Evolutionary conservation across 345 rosid genomes (phyloP), one percentile per base, ranked within the genome.

Genomic region (Combretum micranthum): DNA sequence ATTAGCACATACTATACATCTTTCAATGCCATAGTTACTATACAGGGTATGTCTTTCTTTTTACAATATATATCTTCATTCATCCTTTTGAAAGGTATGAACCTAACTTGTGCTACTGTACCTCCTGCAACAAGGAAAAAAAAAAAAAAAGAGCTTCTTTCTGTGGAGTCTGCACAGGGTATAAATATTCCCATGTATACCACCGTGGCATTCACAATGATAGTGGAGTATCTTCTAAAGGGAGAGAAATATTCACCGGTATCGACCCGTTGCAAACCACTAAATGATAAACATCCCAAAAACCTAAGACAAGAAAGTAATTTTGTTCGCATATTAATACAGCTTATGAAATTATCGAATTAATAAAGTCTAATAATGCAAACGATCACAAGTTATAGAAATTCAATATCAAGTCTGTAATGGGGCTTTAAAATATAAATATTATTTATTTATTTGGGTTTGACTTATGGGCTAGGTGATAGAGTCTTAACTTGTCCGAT

Each of bases 141-240:
- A n/a, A n/a, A n/a, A n/a, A n/a, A n/a, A n/a, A 59, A 58, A 67
- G 65, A 83, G 90, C 75, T 86, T 56, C 67, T 83, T 11, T 77
- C 90, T 20, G 83, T 86, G 94, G 90, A 86, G 72, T 75, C 90
- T 52, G 84, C 81, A 44, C 94, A 87, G 52, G 75, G 83, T 56
- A 77, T 86, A 66, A 86, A 71, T 71, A 84, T 83, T 49, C 90
- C 90, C 25, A 86, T 83, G 94, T 86, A 86, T 71, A 86, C 94
- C 48, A 86, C 86, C 12, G 80, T 83, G 57, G 77, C 69, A 42
- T 83, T 86, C 72, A 81, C 94, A 4, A 83, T 86, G 90, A 52
- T 79, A 19, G 66, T 76, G 65, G 94, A 86, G 73, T 81, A 76
- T 59, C 53, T 83, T 54, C 65, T 83, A 22, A 72, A 76, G 19